These are phyloP conservation scores for Linnemannia hyalina DNA, from an alignment of 192 early-diverging fungal genomes.

Conservation along the genomic window DNA sequence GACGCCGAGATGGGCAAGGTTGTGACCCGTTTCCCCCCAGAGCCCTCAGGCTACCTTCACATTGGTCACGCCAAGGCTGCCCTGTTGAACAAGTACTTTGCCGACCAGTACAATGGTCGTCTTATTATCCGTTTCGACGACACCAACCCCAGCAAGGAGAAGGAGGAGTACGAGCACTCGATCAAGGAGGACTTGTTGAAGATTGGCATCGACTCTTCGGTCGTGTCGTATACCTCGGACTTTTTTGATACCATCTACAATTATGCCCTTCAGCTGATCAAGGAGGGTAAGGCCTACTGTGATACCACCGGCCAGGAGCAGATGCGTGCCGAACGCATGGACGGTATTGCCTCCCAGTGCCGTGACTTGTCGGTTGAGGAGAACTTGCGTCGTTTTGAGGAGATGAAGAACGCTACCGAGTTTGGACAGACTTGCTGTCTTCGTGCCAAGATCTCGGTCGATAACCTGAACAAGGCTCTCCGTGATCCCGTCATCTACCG, in stretches of 20 bases:
- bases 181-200: conserved; percentile 95
- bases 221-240: conserved; percentile 92
- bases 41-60: conserved; percentile 98
- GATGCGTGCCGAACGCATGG: conserved; percentile 91
- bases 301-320: conserved; percentile 88
- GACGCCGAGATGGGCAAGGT: conserved; percentile 88
- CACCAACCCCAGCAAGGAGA: conserved; percentile 98
- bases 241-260: conserved; percentile 91
- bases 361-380: conserved; percentile 91
- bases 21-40: conserved; percentile 98
- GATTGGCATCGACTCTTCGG: conserved; percentile 85
- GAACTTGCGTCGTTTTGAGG: conserved; percentile 90
- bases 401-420: conserved; percentile 92
- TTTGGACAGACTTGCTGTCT: conserved; percentile 87
- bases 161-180: conserved; percentile 94
- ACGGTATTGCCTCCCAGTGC: conserved; percentile 84
- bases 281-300: conserved; percentile 91
- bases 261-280: conserved; percentile 87
- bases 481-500: conserved; percentile 98
- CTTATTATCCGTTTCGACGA: conserved; percentile 98
- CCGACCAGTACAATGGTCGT: conserved; percentile 89
- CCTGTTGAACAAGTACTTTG: conserved; percentile 97
- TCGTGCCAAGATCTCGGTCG: conserved; percentile 95
- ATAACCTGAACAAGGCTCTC: conserved; percentile 90
- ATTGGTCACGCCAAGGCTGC: conserved; percentile 99